phyloP scores from a whole-genome alignment of 176 grass and related monocot species.

The Urochloa ruziziensis region DNA sequence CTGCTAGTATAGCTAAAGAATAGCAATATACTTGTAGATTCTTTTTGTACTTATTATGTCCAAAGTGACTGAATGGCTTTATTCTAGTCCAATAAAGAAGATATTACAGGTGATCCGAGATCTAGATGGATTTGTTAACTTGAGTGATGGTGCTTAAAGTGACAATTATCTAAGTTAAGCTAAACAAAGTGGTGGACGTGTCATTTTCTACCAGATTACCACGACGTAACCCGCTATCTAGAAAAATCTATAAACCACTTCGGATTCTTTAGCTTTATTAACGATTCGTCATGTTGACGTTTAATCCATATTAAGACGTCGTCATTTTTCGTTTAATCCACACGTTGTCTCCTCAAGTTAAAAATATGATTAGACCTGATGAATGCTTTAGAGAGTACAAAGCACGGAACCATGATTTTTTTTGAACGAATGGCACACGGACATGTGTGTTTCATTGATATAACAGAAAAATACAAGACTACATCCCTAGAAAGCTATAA shows the following conservation, averaged over 20 bases:
- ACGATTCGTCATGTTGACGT: background rate
- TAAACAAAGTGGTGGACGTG: conserved; percentile 11
- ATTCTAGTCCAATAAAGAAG: background rate
- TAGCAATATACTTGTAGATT: background rate
- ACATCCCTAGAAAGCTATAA: no score
- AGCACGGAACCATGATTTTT: no score
- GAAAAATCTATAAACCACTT: background rate
- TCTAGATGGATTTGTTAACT: conserved; percentile 16
- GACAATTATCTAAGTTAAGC: background rate
- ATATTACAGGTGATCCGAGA: background rate
- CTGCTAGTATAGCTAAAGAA: no score
- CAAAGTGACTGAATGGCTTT: background rate
- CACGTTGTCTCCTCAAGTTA: no score
- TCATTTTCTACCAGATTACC: conserved; percentile 31
- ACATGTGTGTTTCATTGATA: no score
- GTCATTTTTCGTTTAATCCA: background rate
- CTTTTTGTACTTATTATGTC: background rate
- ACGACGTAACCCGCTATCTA: background rate
- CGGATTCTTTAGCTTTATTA: background rate
- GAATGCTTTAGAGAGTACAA: no score
- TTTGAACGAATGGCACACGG: no score
- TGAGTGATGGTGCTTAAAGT: background rate
- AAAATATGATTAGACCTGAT: no score
- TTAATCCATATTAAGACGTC: background rate
- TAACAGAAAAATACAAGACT: no score